Conservation (phyloP, 139 green algal genomes). For the Closterium sp. region DNA sequence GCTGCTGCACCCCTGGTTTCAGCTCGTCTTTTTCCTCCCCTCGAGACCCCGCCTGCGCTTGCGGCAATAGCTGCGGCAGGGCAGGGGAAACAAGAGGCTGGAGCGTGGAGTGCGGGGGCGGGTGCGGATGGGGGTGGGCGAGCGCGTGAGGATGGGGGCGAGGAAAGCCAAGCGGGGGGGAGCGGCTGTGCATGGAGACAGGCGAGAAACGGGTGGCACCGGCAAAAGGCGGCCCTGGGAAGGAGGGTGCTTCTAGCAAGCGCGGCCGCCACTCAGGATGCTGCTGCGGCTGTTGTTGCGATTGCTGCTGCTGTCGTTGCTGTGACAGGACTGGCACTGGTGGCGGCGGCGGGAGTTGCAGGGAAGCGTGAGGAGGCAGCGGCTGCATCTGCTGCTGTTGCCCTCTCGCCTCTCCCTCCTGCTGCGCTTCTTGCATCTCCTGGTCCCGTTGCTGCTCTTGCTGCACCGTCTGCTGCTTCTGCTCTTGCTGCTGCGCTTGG, state of each 20-base stretch:
- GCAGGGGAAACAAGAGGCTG: conserved; percentile 73
- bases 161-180: conserved; percentile 87
- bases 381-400: not conserved
- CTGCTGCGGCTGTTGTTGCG: not conserved
- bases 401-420: not conserved
- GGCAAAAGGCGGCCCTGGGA: not conserved
- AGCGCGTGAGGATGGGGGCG: conserved; percentile 20
- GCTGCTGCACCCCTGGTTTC: not conserved
- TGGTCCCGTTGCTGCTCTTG: not conserved
- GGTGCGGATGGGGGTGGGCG: not conserved
- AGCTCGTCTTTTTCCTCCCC: not conserved
- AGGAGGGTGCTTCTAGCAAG: not conserved
- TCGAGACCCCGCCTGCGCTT: conserved; percentile 63
- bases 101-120: conserved; percentile 72
- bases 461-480: no score
- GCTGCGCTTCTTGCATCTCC: not conserved
- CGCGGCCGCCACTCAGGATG: not conserved
- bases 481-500: conserved; percentile 6
- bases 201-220: not conserved
- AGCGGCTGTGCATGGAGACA: conserved; percentile 62
- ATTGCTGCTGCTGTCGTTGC: not conserved
- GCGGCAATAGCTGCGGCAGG: conserved; percentile 90
- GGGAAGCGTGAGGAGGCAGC: not conserved
- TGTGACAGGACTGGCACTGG: not conserved
- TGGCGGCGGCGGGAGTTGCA: not conserved